These are phyloP conservation scores for Fistulifera pelliculosa DNA, from an alignment of 108 stramenopile genomes.

Conservation along the genomic window DNA sequence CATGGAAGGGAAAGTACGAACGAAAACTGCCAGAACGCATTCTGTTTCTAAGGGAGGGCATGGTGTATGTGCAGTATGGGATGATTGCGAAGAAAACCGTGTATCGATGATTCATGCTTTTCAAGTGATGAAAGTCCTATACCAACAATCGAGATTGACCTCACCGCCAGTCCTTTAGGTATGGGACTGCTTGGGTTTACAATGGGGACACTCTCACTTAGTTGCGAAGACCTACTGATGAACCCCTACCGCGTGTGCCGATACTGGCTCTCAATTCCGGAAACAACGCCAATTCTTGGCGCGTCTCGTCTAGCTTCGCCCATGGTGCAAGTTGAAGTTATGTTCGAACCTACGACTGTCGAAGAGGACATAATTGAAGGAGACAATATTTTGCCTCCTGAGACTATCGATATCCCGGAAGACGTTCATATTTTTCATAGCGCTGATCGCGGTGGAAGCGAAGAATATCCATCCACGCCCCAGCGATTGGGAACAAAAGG, in stretches of 20 bases:
- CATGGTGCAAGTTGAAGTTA: conserved; percentile 27
- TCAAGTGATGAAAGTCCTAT: conserved; percentile 66
- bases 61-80: conserved; percentile 68
- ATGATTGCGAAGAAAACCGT: conserved; percentile 21
- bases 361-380: background rate
- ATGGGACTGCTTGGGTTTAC: conserved; percentile 62
- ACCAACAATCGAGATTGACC: conserved; percentile 52
- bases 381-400: background rate
- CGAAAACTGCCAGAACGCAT: conserved; percentile 21
- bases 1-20: conserved; percentile 75
- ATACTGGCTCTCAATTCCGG: conserved; percentile 33
- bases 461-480: background rate
- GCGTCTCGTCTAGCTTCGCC: background rate
- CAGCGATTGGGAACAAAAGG: background rate
- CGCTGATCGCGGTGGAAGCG: background rate
- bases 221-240: conserved; percentile 45
- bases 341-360: conserved; percentile 20
- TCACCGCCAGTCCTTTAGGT: conserved; percentile 40
- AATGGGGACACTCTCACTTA: conserved; percentile 41
- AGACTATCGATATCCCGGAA: background rate
- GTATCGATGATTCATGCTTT: conserved; percentile 74
- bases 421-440: background rate
- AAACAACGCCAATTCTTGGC: conserved; percentile 10
- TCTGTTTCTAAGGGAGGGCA: conserved; percentile 19
- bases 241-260: conserved; percentile 39